Evolutionary conservation across 176 grass and related monocot genomes (phyloP).

Genomic region (Sorghum bicolor): Sorghum_bicolor_NCBIv3 NC_012876.2:1777001-1777500

Average conservation of each 20-base stretch:
- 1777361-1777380: background rate
- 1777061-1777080: too few species aligned
- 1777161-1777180: conserved; percentile 85
- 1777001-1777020: too few species aligned
- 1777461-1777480: background rate
- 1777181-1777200: conserved; percentile 66
- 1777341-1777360: background rate
- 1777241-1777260: conserved; percentile 65
- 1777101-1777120: background rate
- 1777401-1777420: background rate
- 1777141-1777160: conserved; percentile 65
- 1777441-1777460: background rate
- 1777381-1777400: background rate
- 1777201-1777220: conserved; percentile 47
- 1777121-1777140: background rate
- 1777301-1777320: background rate
- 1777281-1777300: background rate
- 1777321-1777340: background rate
- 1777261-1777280: conserved; percentile 39
- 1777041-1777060: too few species aligned
- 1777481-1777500: background rate
- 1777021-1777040: too few species aligned
- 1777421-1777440: background rate
- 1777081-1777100: too few species aligned
- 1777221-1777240: conserved; percentile 58